Conservation (phyloP, 148 eudicot genomes). For the Persicaria tinctoria region DNA sequence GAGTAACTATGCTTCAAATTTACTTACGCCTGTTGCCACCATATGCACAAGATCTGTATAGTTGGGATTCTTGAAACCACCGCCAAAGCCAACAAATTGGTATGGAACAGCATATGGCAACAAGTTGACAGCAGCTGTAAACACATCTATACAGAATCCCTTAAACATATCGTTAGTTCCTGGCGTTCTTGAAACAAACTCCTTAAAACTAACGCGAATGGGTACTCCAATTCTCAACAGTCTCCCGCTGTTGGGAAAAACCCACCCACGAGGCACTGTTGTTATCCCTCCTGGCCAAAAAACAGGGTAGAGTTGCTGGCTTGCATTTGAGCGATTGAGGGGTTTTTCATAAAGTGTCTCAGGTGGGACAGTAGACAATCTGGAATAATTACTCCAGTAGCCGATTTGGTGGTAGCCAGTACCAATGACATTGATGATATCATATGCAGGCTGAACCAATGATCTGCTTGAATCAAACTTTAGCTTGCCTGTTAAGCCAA, state of each 20-base stretch:
- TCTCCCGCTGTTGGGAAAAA: slow-evolving; percentile 79
- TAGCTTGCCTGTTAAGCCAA: slow-evolving; percentile 71
- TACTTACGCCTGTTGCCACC: slow-evolving; percentile 70
- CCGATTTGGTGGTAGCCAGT: slow-evolving; percentile 66
- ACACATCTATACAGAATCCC: slow-evolving; percentile 92
- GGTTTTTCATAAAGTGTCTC: slow-evolving; percentile 57
- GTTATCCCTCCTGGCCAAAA: slow-evolving; percentile 84
- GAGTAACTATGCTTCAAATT: background rate
- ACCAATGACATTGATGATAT: slow-evolving; percentile 77
- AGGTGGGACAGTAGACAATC: slow-evolving; percentile 60
- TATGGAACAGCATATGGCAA: slow-evolving; percentile 86
- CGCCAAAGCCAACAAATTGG: slow-evolving; percentile 68
- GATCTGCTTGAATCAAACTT: slow-evolving; percentile 56
- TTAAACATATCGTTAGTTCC: slow-evolving; percentile 52
- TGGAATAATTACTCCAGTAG: slow-evolving; percentile 86
- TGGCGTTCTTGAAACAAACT: slow-evolving; percentile 60
- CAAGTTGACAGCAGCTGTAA: slow-evolving; percentile 67
- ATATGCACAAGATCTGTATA: slow-evolving; percentile 58
- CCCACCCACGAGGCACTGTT: slow-evolving; percentile 84
- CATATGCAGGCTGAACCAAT: slow-evolving; percentile 63
- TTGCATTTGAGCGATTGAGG: slow-evolving; percentile 50
- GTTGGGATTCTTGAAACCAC: slow-evolving; percentile 68
- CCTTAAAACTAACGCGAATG: slow-evolving; percentile 55
- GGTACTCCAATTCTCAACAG: slow-evolving; percentile 76
- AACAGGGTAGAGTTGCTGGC: slow-evolving; percentile 44